Base-by-base conservation (phyloP, 2,329 filamentous ascomycete species). In the Hyphodiscus sp. region DNA sequence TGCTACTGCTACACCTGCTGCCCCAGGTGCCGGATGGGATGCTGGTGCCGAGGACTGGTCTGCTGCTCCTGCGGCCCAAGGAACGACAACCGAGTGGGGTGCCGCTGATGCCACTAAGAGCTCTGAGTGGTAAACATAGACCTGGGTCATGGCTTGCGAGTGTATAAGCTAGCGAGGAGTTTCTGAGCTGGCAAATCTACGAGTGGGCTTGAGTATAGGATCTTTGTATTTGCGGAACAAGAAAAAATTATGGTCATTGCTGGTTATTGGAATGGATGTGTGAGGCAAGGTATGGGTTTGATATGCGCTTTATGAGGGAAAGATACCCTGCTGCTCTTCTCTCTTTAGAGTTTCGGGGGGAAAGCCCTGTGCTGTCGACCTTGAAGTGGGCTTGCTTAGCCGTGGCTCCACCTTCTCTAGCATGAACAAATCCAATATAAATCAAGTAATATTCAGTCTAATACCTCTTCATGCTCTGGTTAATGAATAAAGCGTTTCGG, bases 261-360 rank as follows among this genome's bases (percentile, higher is more conserved):
- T 47, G 43, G 49, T 45, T 29, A 58, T 61, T 41, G 53, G 52
- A 50, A 54, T 60, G 55, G 59, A 59, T 53, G 56, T 48, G 62
- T 64, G 65, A 68, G 66, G 65, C 70, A 69, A 67, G 65, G 70
- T 70, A 77, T 74, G 75, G 46, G 78, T 78, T 82, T 82, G 79
- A 79, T 74, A 78, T 50, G 86, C 84, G 86, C 91, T 38, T 96
- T 80, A 96, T 87, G 91, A 96, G 91, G 92, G 92, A 97, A 97
- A 97, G 92, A 97, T 91, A 96, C 86, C 90, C 81, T 71, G 70
- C 70, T 71, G 74, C 71, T 70, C 70, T 73, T 65, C 67, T 65
- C 61, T 70, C 63, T 68, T 63, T 67, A 57, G 58, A 63, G 63
- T 58, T 71, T 70, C 72, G 74, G 86, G 90, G 91, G 91, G 92